phyloP scores from a whole-genome alignment of 2,329 filamentous ascomycete genomes.

The Aspergillus tamarii region DNA sequence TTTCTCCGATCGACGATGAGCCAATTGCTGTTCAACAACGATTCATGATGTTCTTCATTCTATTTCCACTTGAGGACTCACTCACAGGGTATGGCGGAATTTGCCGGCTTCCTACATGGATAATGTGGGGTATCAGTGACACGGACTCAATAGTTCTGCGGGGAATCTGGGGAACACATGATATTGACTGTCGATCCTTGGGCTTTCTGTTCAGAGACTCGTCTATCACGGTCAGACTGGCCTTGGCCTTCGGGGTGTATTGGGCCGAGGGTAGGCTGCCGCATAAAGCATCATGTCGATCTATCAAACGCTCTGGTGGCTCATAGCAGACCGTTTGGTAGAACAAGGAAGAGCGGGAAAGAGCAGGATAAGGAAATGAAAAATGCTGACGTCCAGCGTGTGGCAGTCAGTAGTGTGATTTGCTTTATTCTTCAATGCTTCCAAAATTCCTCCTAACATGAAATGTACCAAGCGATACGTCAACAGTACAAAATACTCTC shows the following conservation, averaged over 20 bases:
- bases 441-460: too few relatives aligned
- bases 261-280: background rate
- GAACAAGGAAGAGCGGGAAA: too few relatives aligned
- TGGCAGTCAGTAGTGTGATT: background rate
- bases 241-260: background rate
- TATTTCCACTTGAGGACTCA: background rate
- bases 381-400: background rate
- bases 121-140: background rate
- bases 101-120: background rate
- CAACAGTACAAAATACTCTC: background rate
- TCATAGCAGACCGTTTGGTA: rapidly evolving
- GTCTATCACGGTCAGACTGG: background rate
- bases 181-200: background rate
- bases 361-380: too few relatives aligned
- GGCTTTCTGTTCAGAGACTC: background rate
- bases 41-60: background rate
- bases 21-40: background rate
- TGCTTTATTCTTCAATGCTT: background rate
- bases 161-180: background rate
- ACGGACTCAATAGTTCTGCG: background rate
- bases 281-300: background rate
- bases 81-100: background rate
- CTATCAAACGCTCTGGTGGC: background rate
- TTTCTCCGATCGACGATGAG: background rate
- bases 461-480: background rate